Evolutionary conservation across 345 rosid genomes (phyloP).

Genomic region (Citrus hindsii): DNA sequence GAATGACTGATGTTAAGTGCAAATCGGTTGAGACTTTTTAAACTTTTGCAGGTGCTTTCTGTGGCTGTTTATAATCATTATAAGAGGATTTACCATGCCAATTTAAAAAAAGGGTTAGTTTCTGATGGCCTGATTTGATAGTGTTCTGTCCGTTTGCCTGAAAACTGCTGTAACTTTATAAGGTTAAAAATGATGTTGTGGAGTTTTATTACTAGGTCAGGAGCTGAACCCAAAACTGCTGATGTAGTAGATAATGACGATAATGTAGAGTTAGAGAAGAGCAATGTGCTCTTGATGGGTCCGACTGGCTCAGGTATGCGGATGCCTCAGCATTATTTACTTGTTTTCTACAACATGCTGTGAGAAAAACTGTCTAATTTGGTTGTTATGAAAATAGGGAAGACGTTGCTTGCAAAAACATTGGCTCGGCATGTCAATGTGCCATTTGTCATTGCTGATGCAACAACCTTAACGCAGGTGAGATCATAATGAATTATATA

Average conservation of each 20-base stretch:
- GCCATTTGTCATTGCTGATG: slow-evolving; percentile 85
- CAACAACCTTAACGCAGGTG: slow-evolving; percentile 81
- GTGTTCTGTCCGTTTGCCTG: neutral
- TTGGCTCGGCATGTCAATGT: slow-evolving; percentile 81
- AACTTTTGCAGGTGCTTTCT: slow-evolving; percentile 63
- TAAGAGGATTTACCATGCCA: slow-evolving; percentile 74
- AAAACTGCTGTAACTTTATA: neutral
- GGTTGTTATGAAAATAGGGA: slow-evolving; percentile 43
- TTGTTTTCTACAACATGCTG: neutral
- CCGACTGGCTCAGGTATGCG: slow-evolving; percentile 92
- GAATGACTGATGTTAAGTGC: neutral
- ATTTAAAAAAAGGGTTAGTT: slow-evolving; percentile 71
- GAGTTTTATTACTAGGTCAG: slow-evolving; percentile 71
- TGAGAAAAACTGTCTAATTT: slow-evolving; percentile 19
- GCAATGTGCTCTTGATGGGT: slow-evolving; percentile 94
- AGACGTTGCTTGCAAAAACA: slow-evolving; percentile 83
- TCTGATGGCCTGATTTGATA: neutral
- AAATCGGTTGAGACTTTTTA: neutral
- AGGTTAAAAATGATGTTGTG: slow-evolving; percentile 26
- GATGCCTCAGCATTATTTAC: neutral
- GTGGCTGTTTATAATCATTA: slow-evolving; percentile 97
- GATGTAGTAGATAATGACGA: slow-evolving; percentile 61
- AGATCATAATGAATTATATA: neutral
- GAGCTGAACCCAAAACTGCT: slow-evolving; percentile 46
- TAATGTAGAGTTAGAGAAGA: slow-evolving; percentile 87